Base-by-base conservation (phyloP, 257 asterid species). In the Scutellaria baicalensis region DNA sequence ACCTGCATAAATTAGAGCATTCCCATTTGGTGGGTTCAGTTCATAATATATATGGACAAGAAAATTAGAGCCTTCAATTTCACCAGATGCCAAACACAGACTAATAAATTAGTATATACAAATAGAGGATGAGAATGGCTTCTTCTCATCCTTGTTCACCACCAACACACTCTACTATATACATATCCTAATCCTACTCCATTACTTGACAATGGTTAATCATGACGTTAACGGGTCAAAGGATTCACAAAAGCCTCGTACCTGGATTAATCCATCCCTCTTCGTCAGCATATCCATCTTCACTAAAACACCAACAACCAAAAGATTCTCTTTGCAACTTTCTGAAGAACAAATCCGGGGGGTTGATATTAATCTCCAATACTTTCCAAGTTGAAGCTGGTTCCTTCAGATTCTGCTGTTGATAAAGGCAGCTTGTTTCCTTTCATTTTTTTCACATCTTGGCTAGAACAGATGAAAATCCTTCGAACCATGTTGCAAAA, bases 391-490 rank as follows among this genome's bases (percentile, higher is more conserved):
- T 45, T 72, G 11, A 77, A 39, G 64, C 51, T 56, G 57, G 74
- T 54, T 36, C 72, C 85, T 63, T 82, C 90, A 42, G 77, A 72
- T 64, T 85, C 84, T 54, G 77, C 60, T 45, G 82, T 71, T 0
- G 82, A 68, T 56, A 76, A 64, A 59, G 84, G 87, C 48, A 86
- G 77, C 74, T 84, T 84, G 81, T 59, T 82, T 40, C 80, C 84
- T 38, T 89, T 85, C 96, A 84, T 85, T 71, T 82, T 89, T 87
- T 84, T 92, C 68, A 88, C 88, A n/a, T 85, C 92, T 72, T 85
- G 95, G 78, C 87, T 83, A 8, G 87, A 81, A 75, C 91, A 88
- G 40, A 92, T 88, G 81, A 86, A 81, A 55, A 92, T 89, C 76
- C 87, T 84, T 49, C 91, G 73, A 9, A 80, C 98, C 94, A 92